Evolutionary conservation across 176 grass and related monocot species (phyloP).

Genomic region (Lolium perenne): DNA sequence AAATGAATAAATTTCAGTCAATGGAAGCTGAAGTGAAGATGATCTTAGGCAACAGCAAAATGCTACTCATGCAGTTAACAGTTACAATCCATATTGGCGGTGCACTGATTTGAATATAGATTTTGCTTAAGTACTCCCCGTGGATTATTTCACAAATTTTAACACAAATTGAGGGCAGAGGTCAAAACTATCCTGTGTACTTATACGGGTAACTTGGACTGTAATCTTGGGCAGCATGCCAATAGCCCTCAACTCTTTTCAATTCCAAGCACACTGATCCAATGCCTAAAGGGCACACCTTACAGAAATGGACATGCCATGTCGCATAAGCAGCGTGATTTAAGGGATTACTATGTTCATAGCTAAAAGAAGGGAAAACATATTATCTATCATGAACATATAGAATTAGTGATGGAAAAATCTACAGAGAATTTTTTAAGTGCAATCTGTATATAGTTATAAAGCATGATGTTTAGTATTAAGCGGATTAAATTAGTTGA

Average conservation of each 20-base stretch:
- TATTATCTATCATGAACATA: slow-evolving; percentile 1
- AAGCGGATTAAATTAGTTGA: neutral
- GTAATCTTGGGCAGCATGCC: neutral
- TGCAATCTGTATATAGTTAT: neutral
- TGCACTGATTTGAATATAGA: neutral
- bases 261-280: neutral
- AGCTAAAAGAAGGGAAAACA: neutral
- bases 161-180: neutral
- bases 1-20: slow-evolving; percentile 39
- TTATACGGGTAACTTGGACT: neutral
- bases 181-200: neutral
- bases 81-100: neutral
- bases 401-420: neutral
- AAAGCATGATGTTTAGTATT: slow-evolving; percentile 1
- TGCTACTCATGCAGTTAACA: slow-evolving; percentile 5
- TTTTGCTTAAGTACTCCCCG: neutral
- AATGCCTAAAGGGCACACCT: neutral
- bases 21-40: slow-evolving; percentile 25
- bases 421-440: neutral
- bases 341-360: neutral
- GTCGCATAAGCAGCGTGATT: neutral
- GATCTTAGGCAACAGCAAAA: neutral
- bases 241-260: neutral
- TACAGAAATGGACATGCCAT: neutral
- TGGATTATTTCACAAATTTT: neutral